Percentiles rank a stretch among this genome's conserved stretches.
Conservation (phyloP, 1,139 yeast species). For the Candida sp. region DNA sequence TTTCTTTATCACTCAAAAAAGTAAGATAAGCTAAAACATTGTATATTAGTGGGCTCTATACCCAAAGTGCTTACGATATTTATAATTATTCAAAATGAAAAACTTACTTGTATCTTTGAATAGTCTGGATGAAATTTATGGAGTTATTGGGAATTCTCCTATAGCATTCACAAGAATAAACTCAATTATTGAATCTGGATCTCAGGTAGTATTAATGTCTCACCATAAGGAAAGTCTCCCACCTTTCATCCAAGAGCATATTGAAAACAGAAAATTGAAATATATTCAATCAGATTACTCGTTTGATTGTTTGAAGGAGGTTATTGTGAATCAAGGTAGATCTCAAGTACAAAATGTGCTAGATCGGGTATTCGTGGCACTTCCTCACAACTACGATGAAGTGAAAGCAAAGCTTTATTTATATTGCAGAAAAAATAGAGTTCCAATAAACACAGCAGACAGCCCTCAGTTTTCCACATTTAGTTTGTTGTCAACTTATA, state of each 20-base stretch:
- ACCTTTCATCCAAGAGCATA: conserved; percentile 16
- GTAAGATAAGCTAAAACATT: no score
- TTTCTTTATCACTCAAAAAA: no score
- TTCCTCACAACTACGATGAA: conserved; percentile 23
- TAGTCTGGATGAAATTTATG: conserved; percentile 52
- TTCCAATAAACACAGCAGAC: conserved; percentile 82
- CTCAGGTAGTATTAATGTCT: conserved; percentile 49
- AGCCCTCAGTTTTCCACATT: conserved; percentile 71
- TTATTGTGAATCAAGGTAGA: conserved; percentile 46
- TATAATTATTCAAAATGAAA: conserved; percentile 14
- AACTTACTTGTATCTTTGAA: conserved; percentile 48
- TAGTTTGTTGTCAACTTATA: conserved; percentile 68
- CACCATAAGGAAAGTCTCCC: conserved; percentile 18
- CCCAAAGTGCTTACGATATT: no score
- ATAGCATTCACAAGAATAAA: conserved; percentile 50
- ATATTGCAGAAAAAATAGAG: conserved; percentile 57
- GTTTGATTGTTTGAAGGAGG: neutral
- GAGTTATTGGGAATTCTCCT: conserved; percentile 57
- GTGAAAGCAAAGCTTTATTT: conserved; percentile 39
- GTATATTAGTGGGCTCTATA: no score
- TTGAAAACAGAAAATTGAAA: conserved; percentile 19
- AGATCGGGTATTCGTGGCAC: conserved; percentile 70
- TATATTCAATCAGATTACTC: conserved; percentile 28
- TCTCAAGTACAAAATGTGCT: conserved; percentile 58
- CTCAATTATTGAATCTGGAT: conserved; percentile 53